A percentile compares a stretch with the other conserved stretches of the same genome.
These are phyloP conservation scores for Acer campestre DNA, from an alignment of 345 rosid genomes.

Conservation along the genomic window DNA sequence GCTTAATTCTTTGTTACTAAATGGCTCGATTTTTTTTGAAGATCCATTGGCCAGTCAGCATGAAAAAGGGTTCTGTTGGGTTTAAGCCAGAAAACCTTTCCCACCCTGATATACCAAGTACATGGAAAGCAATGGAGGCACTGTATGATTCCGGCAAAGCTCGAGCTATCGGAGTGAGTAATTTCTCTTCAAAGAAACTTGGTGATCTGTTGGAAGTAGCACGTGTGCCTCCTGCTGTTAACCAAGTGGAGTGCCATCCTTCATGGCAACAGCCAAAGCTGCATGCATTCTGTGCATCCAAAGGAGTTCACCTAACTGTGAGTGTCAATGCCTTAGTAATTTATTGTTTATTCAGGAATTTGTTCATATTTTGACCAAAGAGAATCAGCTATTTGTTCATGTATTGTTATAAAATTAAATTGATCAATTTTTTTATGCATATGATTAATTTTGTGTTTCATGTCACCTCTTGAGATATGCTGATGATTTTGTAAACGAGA, in stretches of 20 bases:
- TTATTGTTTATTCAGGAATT: constrained; percentile 16
- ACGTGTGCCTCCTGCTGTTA: constrained; percentile 47
- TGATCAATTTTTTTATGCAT: not conserved
- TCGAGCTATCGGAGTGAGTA: constrained; percentile 64
- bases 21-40: constrained; percentile 18
- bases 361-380: not conserved
- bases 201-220: constrained; percentile 47
- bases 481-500: not conserved
- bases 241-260: constrained; percentile 38
- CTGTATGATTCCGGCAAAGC: constrained; percentile 62
- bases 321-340: constrained; percentile 31
- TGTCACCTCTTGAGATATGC: not conserved
- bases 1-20: not conserved
- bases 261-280: constrained; percentile 70
- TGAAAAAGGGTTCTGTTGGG: constrained; percentile 64
- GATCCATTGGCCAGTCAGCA: constrained; percentile 85
- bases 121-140: constrained; percentile 75
- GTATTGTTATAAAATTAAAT: not conserved
- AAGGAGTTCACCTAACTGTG: constrained; percentile 73
- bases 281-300: constrained; percentile 63
- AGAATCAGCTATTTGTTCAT: not conserved
- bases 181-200: constrained; percentile 58
- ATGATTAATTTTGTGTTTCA: not conserved
- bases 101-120: constrained; percentile 62
- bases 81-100: constrained; percentile 57